phyloP scores from a whole-genome alignment of 1,139 yeast species.

The Trichomonascaceae sp. region DNA sequence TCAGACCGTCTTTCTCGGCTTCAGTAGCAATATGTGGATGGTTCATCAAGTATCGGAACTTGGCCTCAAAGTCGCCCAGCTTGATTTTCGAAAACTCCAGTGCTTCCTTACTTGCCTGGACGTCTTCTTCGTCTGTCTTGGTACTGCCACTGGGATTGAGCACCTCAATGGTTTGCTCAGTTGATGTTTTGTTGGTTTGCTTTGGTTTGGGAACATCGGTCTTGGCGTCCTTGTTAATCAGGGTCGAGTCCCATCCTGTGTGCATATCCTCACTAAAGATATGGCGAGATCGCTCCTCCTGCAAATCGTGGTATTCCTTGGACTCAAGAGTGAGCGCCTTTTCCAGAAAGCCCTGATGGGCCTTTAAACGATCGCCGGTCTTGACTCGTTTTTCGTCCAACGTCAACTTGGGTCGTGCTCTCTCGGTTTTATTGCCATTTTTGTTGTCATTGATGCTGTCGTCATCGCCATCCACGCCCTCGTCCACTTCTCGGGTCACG shows the following conservation, averaged over 20 bases:
- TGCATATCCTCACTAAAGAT: slow-evolving; percentile 85
- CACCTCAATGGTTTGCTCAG: slow-evolving; percentile 24
- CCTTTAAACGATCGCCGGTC: slow-evolving; percentile 18
- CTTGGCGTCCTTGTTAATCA: slow-evolving; percentile 46
- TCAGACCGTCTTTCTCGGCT: slow-evolving; percentile 79
- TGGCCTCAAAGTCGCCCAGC: slow-evolving; percentile 32
- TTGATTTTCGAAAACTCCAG: slow-evolving; percentile 48
- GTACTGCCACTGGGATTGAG: slow-evolving; percentile 15
- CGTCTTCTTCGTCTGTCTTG: slow-evolving; percentile 27
- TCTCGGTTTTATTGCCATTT: slow-evolving; percentile 1
- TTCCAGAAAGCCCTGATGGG: slow-evolving; percentile 24
- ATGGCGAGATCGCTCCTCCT: slow-evolving; percentile 57
- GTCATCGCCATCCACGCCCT: slow-evolving; percentile 5
- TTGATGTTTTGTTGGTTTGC: background rate
- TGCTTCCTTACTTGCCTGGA: slow-evolving; percentile 51
- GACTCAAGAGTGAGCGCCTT: slow-evolving; percentile 44
- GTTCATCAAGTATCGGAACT: slow-evolving; percentile 39
- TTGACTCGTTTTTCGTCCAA: slow-evolving; percentile 11
- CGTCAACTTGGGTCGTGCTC: background rate
- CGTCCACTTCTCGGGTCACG: slow-evolving; percentile 38
- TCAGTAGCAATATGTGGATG: slow-evolving; percentile 66
- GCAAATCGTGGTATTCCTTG: slow-evolving; percentile 49
- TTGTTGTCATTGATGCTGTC: background rate
- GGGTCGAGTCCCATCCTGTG: slow-evolving; percentile 86
- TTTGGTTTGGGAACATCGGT: slow-evolving; percentile 6